These are phyloP conservation scores for Asclepias syriaca DNA, from an alignment of 257 asterid species.

Conservation along the genomic window DNA sequence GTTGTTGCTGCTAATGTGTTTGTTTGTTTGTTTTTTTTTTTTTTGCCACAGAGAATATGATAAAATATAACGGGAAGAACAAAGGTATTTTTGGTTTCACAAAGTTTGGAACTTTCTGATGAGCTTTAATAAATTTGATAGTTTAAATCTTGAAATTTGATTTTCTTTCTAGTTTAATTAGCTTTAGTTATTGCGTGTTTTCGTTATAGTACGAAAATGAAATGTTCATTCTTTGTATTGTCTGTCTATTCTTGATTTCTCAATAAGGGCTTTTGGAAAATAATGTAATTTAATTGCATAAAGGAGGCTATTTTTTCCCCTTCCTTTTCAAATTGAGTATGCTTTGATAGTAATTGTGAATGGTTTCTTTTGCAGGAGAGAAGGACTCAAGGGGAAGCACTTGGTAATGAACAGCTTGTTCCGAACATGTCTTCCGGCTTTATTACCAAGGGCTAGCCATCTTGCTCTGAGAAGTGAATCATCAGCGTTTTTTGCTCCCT, in stretches of 20 bases:
- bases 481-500: constrained; percentile 31
- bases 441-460: constrained; percentile 37
- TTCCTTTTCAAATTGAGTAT: not conserved
- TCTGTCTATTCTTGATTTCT: not conserved
- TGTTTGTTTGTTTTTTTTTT: not conserved
- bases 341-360: not conserved
- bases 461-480: constrained; percentile 33
- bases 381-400: constrained; percentile 27
- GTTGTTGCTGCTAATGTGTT: constrained; percentile 3
- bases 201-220: not conserved
- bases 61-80: not conserved
- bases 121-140: not conserved
- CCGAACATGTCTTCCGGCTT: constrained; percentile 46
- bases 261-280: not conserved
- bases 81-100: not conserved
- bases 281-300: not conserved
- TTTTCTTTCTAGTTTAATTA: not conserved
- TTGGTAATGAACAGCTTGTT: constrained; percentile 71
- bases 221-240: not conserved
- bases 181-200: not conserved
- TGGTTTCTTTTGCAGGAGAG: constrained; percentile 33
- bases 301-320: not conserved
- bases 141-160: not conserved
- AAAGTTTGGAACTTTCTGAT: constrained; percentile 12
- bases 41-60: not conserved